These are phyloP conservation scores for Phytophthora colocasiae DNA, from an alignment of 352 stramenopile genomes.

Conservation along the genomic window DNA sequence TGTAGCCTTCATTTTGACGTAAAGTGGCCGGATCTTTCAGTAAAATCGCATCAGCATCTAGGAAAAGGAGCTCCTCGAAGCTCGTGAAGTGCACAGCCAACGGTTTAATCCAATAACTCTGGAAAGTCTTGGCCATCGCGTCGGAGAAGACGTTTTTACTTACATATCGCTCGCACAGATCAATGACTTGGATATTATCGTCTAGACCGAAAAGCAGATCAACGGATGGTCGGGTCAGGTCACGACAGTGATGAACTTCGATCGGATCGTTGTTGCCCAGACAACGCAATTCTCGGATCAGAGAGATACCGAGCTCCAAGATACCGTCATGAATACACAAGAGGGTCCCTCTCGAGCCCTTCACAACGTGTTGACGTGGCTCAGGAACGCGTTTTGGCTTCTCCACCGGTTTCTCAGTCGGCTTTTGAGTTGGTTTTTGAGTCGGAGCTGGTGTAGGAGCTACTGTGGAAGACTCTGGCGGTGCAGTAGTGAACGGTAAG, in stretches of 20 bases:
- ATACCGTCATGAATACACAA: constrained; percentile 54
- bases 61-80: constrained; percentile 56
- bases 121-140: constrained; percentile 41
- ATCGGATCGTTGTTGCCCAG: constrained; percentile 57
- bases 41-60: constrained; percentile 57
- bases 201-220: constrained; percentile 44
- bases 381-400: constrained; percentile 30
- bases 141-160: constrained; percentile 36
- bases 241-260: constrained; percentile 64
- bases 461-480: not conserved
- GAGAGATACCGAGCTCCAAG: constrained; percentile 48
- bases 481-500: constrained; percentile 3
- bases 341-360: constrained; percentile 48
- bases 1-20: constrained; percentile 49
- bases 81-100: constrained; percentile 55
- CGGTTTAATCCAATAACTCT: constrained; percentile 60
- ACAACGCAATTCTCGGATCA: constrained; percentile 61
- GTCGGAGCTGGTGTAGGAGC: not conserved
- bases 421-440: not conserved
- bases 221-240: constrained; percentile 44
- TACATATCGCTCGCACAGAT: constrained; percentile 47
- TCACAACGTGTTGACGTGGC: constrained; percentile 37
- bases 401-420: constrained; percentile 10
- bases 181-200: constrained; percentile 51
- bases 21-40: constrained; percentile 42